Evolutionary conservation across 306 rosid species (phyloP), one percentile per base, ranked within the genome.

Genomic region (Alnus glutinosa): DNA sequence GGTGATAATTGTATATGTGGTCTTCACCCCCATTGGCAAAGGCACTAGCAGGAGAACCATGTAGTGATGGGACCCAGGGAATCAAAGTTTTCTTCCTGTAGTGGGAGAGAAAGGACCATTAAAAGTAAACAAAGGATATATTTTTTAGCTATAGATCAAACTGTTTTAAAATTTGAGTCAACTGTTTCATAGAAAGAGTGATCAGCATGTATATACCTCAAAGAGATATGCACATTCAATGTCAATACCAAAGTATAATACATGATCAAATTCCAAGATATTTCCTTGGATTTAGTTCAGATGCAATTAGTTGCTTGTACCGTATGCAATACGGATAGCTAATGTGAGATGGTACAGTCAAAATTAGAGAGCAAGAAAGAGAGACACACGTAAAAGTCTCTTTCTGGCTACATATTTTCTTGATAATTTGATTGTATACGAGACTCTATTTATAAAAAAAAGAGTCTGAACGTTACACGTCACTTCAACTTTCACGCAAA

Each of bases 41-140:
- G 79, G 61, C 80, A 78, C 78, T 52, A 42, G 8, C 52, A 30
- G 79, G 70, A 51, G 61, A 79, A 79, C 77, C 82, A 82, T 50
- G 77, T 54, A 48, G 71, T 18, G 52, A 62, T 58, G 86, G 83
- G 89, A 74, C 86, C 81, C 75, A 57, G 66, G 55, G 83, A 82
- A 83, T 81, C 77, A 79, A 74, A 61, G 13, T 63, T 82, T 67
- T 12, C 61, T 78, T 52, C 72, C 61, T 55, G 18, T 68, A 76
- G 83, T 81, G 89, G 79, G 51, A 83, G 71, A 55, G 50, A 74
- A 83, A 83, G 78, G 62, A 70, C 58, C 28, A 14, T 19, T 77
- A 8, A 74, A 57, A n/a, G 34, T 55, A 16, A 55, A 9, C 18
- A 69, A 18, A 37, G 6, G 10, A 23, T 58, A 2, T 23, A 10